Conservation (phyloP, 2,329 filamentous ascomycete genomes). For the Cladosporium sp. region DNA sequence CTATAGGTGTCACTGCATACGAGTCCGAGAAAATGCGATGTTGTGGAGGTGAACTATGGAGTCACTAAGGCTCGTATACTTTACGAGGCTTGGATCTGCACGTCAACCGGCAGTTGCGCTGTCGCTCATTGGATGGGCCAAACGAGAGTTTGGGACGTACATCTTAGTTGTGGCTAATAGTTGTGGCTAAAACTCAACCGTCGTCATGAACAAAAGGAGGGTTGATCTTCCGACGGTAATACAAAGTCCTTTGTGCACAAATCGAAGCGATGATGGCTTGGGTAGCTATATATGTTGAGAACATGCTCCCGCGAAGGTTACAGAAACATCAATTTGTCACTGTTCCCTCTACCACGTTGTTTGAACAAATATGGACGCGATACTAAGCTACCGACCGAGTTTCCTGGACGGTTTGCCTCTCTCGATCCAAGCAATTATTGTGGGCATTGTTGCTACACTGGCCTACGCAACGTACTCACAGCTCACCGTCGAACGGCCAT, state of each 20-base stretch:
- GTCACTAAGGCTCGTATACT: background rate
- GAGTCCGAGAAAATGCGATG: background rate
- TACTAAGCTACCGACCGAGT: background rate
- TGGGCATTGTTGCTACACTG: background rate
- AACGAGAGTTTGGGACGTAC: background rate
- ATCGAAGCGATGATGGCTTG: background rate
- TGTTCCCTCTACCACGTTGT: background rate
- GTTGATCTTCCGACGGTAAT: background rate
- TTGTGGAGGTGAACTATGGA: background rate
- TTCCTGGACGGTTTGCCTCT: conserved; percentile 7
- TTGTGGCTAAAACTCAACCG: background rate
- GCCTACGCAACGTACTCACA: conserved; percentile 6
- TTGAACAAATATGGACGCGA: conserved; percentile 2
- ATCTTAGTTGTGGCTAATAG: no score
- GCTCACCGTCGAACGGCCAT: background rate
- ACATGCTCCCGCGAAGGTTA: background rate
- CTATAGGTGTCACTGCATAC: background rate
- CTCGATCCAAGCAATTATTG: conserved; percentile 14
- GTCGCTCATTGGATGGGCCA: background rate
- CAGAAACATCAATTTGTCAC: background rate
- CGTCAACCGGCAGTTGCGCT: background rate
- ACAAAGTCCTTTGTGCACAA: background rate
- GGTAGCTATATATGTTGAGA: background rate
- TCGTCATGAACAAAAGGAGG: background rate
- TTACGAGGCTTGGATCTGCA: background rate